Evolutionary conservation across 2,329 filamentous ascomycete species (phyloP).

Genomic region (Diplodia sapinea): DNA sequence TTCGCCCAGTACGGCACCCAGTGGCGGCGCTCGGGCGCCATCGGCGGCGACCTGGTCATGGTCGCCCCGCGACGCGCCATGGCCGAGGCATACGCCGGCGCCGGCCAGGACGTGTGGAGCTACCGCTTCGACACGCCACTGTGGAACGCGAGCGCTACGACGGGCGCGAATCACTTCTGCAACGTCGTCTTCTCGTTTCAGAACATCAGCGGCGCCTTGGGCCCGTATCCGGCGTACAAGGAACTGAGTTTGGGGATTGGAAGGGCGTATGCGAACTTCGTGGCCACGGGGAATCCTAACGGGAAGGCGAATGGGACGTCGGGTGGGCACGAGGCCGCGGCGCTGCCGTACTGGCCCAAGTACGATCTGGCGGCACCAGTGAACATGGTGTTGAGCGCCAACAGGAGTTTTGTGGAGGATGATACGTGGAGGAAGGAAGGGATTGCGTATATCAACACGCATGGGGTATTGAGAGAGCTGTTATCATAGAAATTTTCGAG

Average conservation of each 20-base stretch:
- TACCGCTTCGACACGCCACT: constrained; percentile 63
- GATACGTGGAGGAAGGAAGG: constrained; percentile 48
- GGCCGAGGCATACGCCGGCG: constrained; percentile 53
- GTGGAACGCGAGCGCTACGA: constrained; percentile 47
- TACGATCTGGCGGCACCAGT: constrained; percentile 43
- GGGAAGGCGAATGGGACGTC: constrained; percentile 31
- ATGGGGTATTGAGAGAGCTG: constrained; percentile 30
- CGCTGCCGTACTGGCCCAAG: constrained; percentile 46
- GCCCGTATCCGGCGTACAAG: constrained; percentile 39
- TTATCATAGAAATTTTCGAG: background rate
- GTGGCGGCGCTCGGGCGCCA: constrained; percentile 58
- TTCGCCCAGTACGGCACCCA: constrained; percentile 39
- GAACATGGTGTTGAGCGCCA: constrained; percentile 50
- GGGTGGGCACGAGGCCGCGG: constrained; percentile 28
- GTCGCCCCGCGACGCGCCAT: constrained; percentile 59
- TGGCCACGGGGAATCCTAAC: constrained; percentile 50
- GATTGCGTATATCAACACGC: constrained; percentile 45
- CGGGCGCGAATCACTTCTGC: constrained; percentile 57
- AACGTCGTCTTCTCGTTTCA: constrained; percentile 51
- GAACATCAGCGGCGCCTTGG: constrained; percentile 45
- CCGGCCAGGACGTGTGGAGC: constrained; percentile 57
- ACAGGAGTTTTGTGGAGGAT: constrained; percentile 41
- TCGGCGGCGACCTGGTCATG: constrained; percentile 57
- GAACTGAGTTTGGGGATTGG: constrained; percentile 49
- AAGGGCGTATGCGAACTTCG: constrained; percentile 50